Evolutionary conservation across 2,329 filamentous ascomycete genomes (phyloP).

Genomic region (Cladosporium halotolerans): DNA sequence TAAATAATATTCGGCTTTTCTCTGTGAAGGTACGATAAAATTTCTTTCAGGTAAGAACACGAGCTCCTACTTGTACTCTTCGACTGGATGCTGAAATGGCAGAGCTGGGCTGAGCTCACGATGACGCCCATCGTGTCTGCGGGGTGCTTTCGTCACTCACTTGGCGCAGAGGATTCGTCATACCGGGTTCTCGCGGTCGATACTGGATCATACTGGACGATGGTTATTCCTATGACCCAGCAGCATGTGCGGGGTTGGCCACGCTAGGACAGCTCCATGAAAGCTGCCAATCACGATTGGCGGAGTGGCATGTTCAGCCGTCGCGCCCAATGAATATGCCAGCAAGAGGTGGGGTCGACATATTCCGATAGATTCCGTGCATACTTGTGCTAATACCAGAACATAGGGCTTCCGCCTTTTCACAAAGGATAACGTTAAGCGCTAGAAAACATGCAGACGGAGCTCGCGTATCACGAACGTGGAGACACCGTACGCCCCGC

Average conservation of each 20-base stretch:
- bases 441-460: too few relatives aligned
- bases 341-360: not conserved
- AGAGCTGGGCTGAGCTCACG: not conserved
- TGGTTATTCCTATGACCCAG: not conserved
- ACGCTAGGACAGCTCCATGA: not conserved
- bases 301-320: not conserved
- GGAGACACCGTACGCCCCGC: too few relatives aligned
- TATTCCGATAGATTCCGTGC: too few relatives aligned
- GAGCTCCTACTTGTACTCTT: not conserved
- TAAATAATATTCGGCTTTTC: not conserved
- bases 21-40: not conserved
- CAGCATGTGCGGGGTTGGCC: not conserved
- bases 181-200: not conserved
- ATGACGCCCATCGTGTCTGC: not conserved
- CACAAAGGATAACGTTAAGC: too few relatives aligned
- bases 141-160: not conserved
- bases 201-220: not conserved
- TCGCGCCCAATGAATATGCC: not conserved
- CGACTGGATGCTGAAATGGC: not conserved
- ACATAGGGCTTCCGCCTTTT: too few relatives aligned
- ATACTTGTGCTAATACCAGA: too few relatives aligned
- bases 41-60: too few relatives aligned
- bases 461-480: too few relatives aligned
- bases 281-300: not conserved
- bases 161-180: not conserved